Evolutionary conservation across 2,329 filamentous ascomycete species (phyloP).

Genomic region (Stemphylium beticola): DNA sequence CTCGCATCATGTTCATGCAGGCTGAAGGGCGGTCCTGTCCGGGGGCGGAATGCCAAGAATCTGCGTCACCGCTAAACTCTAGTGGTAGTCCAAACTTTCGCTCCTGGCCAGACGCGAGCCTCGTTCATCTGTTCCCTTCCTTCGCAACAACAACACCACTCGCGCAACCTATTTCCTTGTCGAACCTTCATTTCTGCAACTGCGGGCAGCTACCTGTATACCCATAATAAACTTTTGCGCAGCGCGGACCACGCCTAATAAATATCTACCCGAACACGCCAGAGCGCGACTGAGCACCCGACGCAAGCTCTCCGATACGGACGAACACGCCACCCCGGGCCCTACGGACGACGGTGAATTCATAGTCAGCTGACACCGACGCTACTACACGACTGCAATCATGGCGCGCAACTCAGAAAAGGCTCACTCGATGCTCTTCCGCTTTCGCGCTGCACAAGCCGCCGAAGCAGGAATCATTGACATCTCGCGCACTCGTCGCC

Average conservation of each 20-base stretch:
- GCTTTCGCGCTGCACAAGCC: conserved; percentile 97
- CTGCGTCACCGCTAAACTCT: conserved; percentile 28
- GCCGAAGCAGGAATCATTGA: conserved; percentile 96
- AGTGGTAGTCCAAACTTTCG: conserved; percentile 41
- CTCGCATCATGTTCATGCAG: conserved; percentile 16
- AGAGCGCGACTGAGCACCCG: conserved; percentile 15
- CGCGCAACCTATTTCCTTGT: conserved; percentile 15
- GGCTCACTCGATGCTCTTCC: conserved; percentile 99
- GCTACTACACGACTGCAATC: conserved; percentile 26
- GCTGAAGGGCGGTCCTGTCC: background rate
- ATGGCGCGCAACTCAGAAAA: conserved; percentile 96
- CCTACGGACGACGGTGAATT: background rate
- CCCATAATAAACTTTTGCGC: conserved; percentile 18
- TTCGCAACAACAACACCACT: conserved; percentile 22
- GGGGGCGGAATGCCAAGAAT: conserved; percentile 28
- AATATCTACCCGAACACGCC: conserved; percentile 3
- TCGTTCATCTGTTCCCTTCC: conserved; percentile 10
- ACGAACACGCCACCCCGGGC: conserved; percentile 3
- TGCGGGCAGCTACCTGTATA: conserved; percentile 35
- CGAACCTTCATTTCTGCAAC: conserved; percentile 28
- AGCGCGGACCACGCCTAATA: conserved; percentile 12
- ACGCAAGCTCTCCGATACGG: background rate
- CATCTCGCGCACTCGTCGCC: conserved; percentile 84
- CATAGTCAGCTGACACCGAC: background rate
- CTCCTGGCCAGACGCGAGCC: conserved; percentile 34